Evolutionary conservation across 345 rosid genomes (phyloP), one percentile per base, ranked within the genome.

Genomic region (Raphanus raphanistrum): DNA sequence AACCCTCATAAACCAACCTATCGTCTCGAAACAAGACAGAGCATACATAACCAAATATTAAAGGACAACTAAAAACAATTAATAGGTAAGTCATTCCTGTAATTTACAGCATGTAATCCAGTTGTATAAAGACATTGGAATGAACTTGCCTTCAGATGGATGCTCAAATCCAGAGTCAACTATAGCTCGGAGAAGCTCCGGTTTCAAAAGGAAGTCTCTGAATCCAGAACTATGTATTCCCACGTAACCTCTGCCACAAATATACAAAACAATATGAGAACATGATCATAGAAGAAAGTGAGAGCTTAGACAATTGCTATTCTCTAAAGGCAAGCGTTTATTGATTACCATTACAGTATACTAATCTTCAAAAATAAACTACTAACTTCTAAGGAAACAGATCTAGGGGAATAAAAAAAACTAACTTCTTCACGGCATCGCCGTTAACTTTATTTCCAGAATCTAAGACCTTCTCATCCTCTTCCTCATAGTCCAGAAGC

Each of bases 211-310:
- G 13, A 41, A 41, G 48, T 95, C 99, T 86, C 98, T 95, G 88
- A 95, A 95, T 79, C 99, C 98, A 3, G 99, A 95, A 81, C 98
- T 95, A 93, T 95, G 98, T 61, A 95, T 95, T 28, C 99, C 97
- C 21, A 95, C 98, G 69, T 92, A 95, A 3, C 99, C 98, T 88
- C 99, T 95, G 76, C 0, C 15, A 25, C 3, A 71, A 28, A 38
- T 55, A 57, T 1, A 8, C 9, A 48, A 54, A 7, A 8, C 36
- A 33, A 33, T 33, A 33, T 33, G 36, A 33, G 36, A 33, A 33
- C 36, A 33, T 8, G 36, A 33, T 33, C 6, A 33, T 7, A 33
- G 36, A 31, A 31, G 33, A 31, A 4, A 31, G 33, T 31, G 5
- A 31, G 6, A 31, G 5, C 33, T 31, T 31, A 31, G 4, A 31